Evolutionary conservation across 805 yeast species (phyloP).

Genomic region (Candida schatavii): DNA sequence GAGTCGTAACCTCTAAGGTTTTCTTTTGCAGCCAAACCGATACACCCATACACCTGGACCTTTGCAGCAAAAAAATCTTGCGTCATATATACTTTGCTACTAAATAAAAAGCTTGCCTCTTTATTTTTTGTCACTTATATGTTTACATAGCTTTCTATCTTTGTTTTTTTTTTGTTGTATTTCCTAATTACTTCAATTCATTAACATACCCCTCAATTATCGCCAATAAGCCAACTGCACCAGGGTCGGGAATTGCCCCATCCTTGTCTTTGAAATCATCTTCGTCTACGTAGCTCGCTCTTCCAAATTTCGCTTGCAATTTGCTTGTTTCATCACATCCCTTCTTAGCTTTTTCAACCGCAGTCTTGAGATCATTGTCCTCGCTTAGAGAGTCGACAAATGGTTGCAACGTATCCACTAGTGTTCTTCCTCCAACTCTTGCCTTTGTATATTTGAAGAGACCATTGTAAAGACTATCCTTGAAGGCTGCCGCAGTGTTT

Average conservation of each 20-base stretch:
- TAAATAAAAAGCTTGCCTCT: too few species aligned
- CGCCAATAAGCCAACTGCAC: constrained; percentile 83
- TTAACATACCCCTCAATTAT: constrained; percentile 44
- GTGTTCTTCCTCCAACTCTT: constrained; percentile 81
- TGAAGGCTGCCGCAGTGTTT: constrained; percentile 48
- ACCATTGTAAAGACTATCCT: constrained; percentile 60
- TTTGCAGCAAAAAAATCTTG: too few species aligned
- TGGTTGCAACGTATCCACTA: constrained; percentile 87
- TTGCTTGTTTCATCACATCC: constrained; percentile 78
- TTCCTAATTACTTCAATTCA: not conserved
- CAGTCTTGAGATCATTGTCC: constrained; percentile 52
- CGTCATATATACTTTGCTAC: too few species aligned
- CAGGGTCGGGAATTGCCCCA: constrained; percentile 92
- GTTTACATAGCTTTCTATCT: too few species aligned
- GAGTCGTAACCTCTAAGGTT: constrained; percentile 11
- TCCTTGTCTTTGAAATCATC: constrained; percentile 52
- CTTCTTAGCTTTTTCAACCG: constrained; percentile 64
- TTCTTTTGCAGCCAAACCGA: constrained; percentile 2
- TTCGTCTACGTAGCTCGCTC: constrained; percentile 84
- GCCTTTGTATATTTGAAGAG: constrained; percentile 86
- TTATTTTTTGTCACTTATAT: too few species aligned
- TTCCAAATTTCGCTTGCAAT: constrained; percentile 82
- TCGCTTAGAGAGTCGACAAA: constrained; percentile 62
- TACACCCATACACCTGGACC: not conserved
- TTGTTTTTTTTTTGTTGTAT: not conserved